Base-by-base conservation (phyloP, 306 rosid species). In the Amphicarpaea edgeworthii region DNA sequence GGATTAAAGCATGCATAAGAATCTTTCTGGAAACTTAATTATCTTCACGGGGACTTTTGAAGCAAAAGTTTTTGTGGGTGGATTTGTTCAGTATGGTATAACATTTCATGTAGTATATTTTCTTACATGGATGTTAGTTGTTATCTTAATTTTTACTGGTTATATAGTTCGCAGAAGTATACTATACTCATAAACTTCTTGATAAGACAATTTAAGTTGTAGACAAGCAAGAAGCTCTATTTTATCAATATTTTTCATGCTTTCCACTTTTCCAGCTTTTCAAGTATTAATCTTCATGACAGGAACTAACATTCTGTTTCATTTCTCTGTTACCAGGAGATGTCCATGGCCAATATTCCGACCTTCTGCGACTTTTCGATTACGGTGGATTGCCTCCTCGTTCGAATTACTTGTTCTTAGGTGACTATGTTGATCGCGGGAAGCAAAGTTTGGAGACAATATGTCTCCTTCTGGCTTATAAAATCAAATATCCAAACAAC, bases 401-500 rank as follows among this genome's bases (percentile, higher is more conserved):
- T 38, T 90, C 96, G 26, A 88, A 94, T 81, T 90, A 94, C 82
- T 78, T 94, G 54, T 94, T 91, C 50, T 71, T 94, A 63, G 97
- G 98, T 20, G 98, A 94, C 75, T 94, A 93, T 41, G 98, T 91
- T 45, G 98, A 93, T 79, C 94, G 96, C 2, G 98, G 98, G 41
- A 93, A 90, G 80, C 97, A 91, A 74, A 86, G 97, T 76, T 66
- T 93, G 34, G 98, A 93, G 83, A 88, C 96, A 30, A 91, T 94
- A 51, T 94, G 96, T 77, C 98, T 94, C 62, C 98, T 94, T 75
- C 90, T 94, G 38, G 92, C 98, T 21, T 94, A 86, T 47, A 95
- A 95, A 85, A 90, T 92, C 50, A 90, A 86, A 69, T 94, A 90
- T 72, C 97, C 96, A 5, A 82, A 80, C 12, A 92, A 92, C 81